Base-by-base conservation (phyloP, 148 eudicot species). In the Selenicereus undatus region DNA sequence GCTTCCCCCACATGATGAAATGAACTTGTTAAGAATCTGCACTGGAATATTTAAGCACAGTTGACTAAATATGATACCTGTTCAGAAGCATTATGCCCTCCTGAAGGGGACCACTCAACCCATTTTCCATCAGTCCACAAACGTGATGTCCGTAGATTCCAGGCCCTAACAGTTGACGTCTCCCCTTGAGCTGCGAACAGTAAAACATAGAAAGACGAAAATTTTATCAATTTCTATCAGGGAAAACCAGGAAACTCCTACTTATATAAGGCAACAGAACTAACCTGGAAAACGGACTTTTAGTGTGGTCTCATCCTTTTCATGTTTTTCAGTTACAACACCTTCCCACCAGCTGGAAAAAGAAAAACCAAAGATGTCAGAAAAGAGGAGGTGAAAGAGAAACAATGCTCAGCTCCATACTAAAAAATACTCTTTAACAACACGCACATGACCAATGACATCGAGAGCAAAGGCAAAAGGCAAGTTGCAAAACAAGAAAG, bases 271-370 rank as follows among this genome's bases (percentile, higher is more conserved):
- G 56, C 51, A 66, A 43, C 76, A 64, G 11, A 5, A 5, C 82
- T 50, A 69, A 95, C 98, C 98, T 90, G 97, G 91, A 87, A 95
- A 93, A 78, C 88, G 87, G 71, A 95, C 91, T 78, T 88, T 88
- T 22, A 92, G 79, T 71, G 92, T 79, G 20, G 91, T 89, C 76
- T 83, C 90, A 78, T 95, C 98, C 58, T 87, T 89, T 70, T 79
- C 89, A 81, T 88, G 85, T 86, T 89, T 91, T 81, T 92, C 97
- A 58, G 88, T 83, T 35, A 95, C 80, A 51, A 93, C 83, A 82
- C 97, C 98, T 81, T 95, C 98, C 78, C 94, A 84, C 97, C 97
- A 95, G 88, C 98, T 96, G 87, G 71, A 82, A 84, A 76, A 86
- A 74, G 74, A 75, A 32, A 32, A n/a, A 70, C 1, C 54, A 17